Evolutionary conservation across 768 basidiomycete genomes (phyloP).

Genomic region (Mrakia gelida): DNA sequence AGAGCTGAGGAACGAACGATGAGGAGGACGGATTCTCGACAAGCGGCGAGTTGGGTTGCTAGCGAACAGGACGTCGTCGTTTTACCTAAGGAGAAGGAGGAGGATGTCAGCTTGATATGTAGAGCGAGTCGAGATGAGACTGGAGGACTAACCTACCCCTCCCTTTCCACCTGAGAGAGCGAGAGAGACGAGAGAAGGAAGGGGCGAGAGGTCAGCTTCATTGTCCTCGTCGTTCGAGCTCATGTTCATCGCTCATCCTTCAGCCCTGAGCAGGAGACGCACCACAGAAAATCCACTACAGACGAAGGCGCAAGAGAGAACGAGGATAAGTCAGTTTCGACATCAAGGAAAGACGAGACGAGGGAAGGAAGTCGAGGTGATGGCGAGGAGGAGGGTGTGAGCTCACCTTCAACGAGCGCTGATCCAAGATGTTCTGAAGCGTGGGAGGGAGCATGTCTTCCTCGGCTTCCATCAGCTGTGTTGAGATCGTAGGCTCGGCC

Average conservation of each 20-base stretch:
- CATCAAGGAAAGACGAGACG: background rate
- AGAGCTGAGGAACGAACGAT: constrained; percentile 59
- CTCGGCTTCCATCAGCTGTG: constrained; percentile 24
- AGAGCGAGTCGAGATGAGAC: background rate
- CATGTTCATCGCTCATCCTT: background rate
- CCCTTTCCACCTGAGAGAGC: constrained; percentile 79
- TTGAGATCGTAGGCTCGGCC: constrained; percentile 1
- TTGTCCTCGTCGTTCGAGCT: background rate
- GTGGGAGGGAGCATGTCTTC: constrained; percentile 52
- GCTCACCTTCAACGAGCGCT: constrained; percentile 53
- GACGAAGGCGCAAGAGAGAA: constrained; percentile 43
- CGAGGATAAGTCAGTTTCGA: background rate
- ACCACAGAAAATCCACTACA: constrained; percentile 99
- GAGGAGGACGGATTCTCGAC: constrained; percentile 89
- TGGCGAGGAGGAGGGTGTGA: background rate
- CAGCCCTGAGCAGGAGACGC: constrained; percentile 42
- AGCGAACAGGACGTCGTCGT: constrained; percentile 96
- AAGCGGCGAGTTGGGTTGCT: constrained; percentile 88
- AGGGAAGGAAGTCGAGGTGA: background rate
- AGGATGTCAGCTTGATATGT: background rate
- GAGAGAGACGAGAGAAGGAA: background rate
- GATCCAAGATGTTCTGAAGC: constrained; percentile 90
- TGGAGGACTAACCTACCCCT: constrained; percentile 72
- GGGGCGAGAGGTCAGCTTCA: background rate
- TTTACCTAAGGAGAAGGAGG: constrained; percentile 66